phyloP scores from a whole-genome alignment of 305 asterid species.

The Nicotiana rustica region DNA sequence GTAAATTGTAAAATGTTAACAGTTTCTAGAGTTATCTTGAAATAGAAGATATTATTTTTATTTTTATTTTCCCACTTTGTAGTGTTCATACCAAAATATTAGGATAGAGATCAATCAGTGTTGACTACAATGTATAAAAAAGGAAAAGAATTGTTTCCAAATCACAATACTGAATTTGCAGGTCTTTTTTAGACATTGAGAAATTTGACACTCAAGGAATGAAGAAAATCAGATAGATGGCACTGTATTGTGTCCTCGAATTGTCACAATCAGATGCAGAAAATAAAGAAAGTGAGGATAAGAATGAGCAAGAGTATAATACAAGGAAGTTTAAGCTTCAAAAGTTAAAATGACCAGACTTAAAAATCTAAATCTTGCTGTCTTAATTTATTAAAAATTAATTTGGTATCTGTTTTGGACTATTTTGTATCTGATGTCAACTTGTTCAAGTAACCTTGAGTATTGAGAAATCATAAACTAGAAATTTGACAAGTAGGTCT shows the following conservation, averaged over 20 bases:
- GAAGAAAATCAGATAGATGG: conserved; percentile 3
- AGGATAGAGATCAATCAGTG: not conserved
- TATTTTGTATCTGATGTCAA: not conserved
- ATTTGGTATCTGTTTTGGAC: not conserved
- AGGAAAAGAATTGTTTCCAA: conserved; percentile 12
- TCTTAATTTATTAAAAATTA: not conserved
- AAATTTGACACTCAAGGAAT: conserved; percentile 28
- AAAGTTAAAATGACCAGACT: not conserved
- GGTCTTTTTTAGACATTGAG: conserved; percentile 13
- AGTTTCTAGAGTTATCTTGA: not conserved
- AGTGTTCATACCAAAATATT: not conserved
- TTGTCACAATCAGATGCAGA: conserved; percentile 19
- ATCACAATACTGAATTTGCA: conserved; percentile 10
- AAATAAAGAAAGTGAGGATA: not conserved
- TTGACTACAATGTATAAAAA: not conserved
- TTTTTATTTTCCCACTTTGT: not conserved
- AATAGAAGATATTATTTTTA: not conserved
- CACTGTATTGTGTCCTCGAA: not conserved
- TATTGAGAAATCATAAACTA: not conserved
- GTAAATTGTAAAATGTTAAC: not conserved
- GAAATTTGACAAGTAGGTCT: not conserved
- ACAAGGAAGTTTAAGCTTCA: not conserved
- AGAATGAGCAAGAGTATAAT: conserved; percentile 13
- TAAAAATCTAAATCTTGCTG: not conserved
- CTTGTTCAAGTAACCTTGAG: not conserved